Base-by-base conservation (phyloP, 2,329 filamentous ascomycete genomes). In the Fusarium buharicum region DNA sequence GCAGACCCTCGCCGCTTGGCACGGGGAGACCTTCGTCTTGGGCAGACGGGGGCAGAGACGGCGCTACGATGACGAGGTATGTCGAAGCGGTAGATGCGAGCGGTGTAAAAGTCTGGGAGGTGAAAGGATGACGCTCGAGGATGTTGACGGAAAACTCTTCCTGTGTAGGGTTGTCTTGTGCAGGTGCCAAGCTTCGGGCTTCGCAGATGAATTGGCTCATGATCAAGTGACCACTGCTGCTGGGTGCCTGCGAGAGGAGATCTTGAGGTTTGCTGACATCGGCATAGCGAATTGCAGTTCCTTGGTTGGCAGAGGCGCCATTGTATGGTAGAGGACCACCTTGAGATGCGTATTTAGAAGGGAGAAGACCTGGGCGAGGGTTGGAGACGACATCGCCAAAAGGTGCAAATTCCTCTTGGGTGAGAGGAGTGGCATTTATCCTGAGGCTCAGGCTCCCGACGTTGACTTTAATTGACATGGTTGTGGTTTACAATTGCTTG, bases 51-150 rank as follows among this genome's bases (percentile, higher is more conserved):
- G 85, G 81, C 9, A 92, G 77, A 12, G 87, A 92, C 0, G 94
- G 93, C 16, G 94, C 94, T 17, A 98, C 94, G 64, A 98, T 86
- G 59, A 98, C 90, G 22, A 99, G 84, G 74, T 94, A 97, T 18
- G 81, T 77, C 11, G 81, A 80, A 6, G 73, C 70, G 11, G 75
- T 67, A n/a, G 78, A 77, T 11, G 77, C 85, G 46, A 97, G 79
- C 0, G 95, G 95, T 38, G 91, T 84, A 76, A 99, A 98, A 0
- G 93, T 97, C 79, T 99, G 95, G 2, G 91, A 91, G 2, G 95
- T 98, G 77, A 88, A 98, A 0, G 95, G 94, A 76, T 99, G 95
- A 34, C 95, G 84, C 76, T 99, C 95, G 27, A 98, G 85, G 54
- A 97, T 85, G 17, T 78, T 77, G 50, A 97, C 72, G 18, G 67